A percentile compares a stretch with the other conserved stretches of the same genome.
Conservation (phyloP, 176 grass and related monocot genomes). For the Oryza brachyantha region DNA sequence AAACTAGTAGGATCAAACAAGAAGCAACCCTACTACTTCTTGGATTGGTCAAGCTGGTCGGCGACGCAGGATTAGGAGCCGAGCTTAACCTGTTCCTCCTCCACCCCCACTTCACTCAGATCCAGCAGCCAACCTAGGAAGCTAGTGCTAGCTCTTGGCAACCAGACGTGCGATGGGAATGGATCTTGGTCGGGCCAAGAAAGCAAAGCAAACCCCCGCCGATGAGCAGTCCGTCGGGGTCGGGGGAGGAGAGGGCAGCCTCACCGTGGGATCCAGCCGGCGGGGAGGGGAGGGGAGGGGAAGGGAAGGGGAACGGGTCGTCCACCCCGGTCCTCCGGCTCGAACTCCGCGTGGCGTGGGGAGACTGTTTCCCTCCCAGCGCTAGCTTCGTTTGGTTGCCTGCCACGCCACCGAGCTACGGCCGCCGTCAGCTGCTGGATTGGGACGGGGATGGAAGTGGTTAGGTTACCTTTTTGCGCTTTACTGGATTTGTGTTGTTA, state of each 20-base stretch:
- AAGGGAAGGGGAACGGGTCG: not conserved
- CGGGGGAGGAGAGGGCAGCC: too few relatives aligned
- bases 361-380: not conserved
- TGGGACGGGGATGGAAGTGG: not conserved
- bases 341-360: not conserved
- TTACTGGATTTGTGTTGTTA: too few relatives aligned
- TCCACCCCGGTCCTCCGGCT: not conserved
- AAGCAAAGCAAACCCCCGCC: not conserved
- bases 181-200: not conserved
- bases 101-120: not conserved
- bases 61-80: not conserved
- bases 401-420: too few relatives aligned
- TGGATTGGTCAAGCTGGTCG: not conserved
- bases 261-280: not conserved
- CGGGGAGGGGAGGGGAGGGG: too few relatives aligned
- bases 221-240: not conserved
- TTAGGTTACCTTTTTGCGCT: not conserved
- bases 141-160: slow-evolving; percentile 4
- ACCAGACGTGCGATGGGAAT: not conserved
- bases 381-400: not conserved
- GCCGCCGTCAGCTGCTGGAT: not conserved
- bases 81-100: not conserved
- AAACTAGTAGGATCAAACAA: slow-evolving; percentile 2
- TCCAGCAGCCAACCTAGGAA: not conserved
- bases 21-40: not conserved